Conservation (phyloP, 129 eudicot genomes). For the Daucus carota region DH1_v3.0 NC_030383.2:3901501-3902000, state of each 20-base stretch:
- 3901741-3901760: too few relatives aligned
- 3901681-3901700: too few relatives aligned
- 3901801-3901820: too few relatives aligned
- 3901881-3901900: constrained; percentile 42
- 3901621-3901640: constrained; percentile 38
- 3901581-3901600: constrained; percentile 82
- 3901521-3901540: constrained; percentile 29
- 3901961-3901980: constrained; percentile 85
- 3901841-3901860: constrained; percentile 13
- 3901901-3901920: constrained; percentile 27
- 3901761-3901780: too few relatives aligned
- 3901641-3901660: not conserved
- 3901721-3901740: too few relatives aligned
- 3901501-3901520: constrained; percentile 24
- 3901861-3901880: constrained; percentile 27
- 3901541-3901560: constrained; percentile 10
- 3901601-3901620: constrained; percentile 95
- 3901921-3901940: constrained; percentile 76
- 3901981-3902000: constrained; percentile 58
- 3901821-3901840: not conserved
- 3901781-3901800: too few relatives aligned
- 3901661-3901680: constrained; percentile 28
- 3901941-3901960: constrained; percentile 85
- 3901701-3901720: too few relatives aligned
- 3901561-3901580: constrained; percentile 42